Evolutionary conservation across 257 asterid genomes (phyloP), one percentile per base, ranked within the genome.

Genomic region (Primulina eburnea): DNA sequence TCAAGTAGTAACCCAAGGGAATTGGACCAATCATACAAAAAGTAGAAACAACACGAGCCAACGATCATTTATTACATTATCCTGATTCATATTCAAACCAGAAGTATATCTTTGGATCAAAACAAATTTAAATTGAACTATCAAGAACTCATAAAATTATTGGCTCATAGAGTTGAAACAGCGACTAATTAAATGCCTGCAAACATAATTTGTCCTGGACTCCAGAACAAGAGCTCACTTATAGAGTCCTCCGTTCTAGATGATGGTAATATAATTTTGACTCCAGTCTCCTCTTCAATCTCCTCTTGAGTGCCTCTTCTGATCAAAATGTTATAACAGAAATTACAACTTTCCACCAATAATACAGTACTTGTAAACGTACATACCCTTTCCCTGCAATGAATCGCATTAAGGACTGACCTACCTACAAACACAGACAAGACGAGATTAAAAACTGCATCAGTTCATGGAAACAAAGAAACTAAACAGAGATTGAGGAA

Each of bases 311-410:
- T 87, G 62, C 34, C 75, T 76, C 96, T 96, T 78, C 98, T 93
- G 84, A 67, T 38, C 75, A 69, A 69, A 71, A 69, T 57, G 70
- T 59, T 43, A 64, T 30, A 38, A 63, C 7, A 71, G 24, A 40
- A 17, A 64, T 71, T 56, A 76, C 62, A 29, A 61, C 65, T 53
- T 75, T 64, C 53, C 38, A 60, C 59, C 52, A 37, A 62, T 24
- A 70, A 38, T 64, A 70, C 50, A 70, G 55, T 53, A 67, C 58
- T 37, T 16, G 71, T 59, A 52, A 43, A 76, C 9, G 34, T 47
- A 9, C 85, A 60, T 87, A 93, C 98, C 87, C 77, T 86, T 84
- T 89, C 67, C 96, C 96, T 85, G 68, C 81, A 77, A 93, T 70
- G 82, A 87, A 90, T 70, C 86, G 88, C 87, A 90, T 86, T 76